Base-by-base conservation (phyloP, 352 stramenopile species). In the Phytopythium litorale region DNA sequence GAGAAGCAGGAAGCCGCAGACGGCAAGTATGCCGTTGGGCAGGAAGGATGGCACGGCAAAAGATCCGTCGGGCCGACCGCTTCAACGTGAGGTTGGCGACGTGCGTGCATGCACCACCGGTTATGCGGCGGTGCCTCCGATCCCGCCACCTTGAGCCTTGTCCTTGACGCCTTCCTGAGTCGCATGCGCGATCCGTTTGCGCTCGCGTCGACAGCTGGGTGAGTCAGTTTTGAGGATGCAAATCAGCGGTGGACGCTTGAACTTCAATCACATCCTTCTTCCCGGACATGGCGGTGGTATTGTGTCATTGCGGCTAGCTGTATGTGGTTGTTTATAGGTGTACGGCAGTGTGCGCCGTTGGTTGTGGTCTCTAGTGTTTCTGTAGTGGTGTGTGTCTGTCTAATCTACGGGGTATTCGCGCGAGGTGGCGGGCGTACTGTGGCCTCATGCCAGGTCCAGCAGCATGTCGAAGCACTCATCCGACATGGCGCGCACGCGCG, bases 381-480 rank as follows among this genome's bases (percentile, higher is more conserved):
- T 46, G 35, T 19, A 6, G 12, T 28, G 25, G 25, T 28, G 25
- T 28, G 25, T 35, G 5, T 60, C 54, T 60, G 30, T 61, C 42
- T 61, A 61, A 37, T 49, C 4, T 48, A 49, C 19, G 37, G 40
- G 52, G 21, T 69, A 69, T 63, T 68, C 25, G 57, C 35, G 33
- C 45, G 37, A 25, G 23, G 40, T 13, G 33, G 33, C 1, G 33
- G 7, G 0, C 33, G 33, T 12, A 2, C 33, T 13, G 33, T 12
- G 11, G 7, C 33, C 33, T 38, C 7, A 38, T 38, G 33, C 33
- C 33, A 38, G 33, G 7, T 38, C 33, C 33, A 94, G 71, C 59
- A 94, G 73, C 73, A 81, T 74, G 68, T 94, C 84, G 58, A 94
- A 94, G 62, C 75, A 83, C 64, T 92, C 79, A 68, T 94, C 84